Evolutionary conservation across 108 stramenopile genomes (phyloP).

Genomic region (Bacterosira constricta): DNA sequence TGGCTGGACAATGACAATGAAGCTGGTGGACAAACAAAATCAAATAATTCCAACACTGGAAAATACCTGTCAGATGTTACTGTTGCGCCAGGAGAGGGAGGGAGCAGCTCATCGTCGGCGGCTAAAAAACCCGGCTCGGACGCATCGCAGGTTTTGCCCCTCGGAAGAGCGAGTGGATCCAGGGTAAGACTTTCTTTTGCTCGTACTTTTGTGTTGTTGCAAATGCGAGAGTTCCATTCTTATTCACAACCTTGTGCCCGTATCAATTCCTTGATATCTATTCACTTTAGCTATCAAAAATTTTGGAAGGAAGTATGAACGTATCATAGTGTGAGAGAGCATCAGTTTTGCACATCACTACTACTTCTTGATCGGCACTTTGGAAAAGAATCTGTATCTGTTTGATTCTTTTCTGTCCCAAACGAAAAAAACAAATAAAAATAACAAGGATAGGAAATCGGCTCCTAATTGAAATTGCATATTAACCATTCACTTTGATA

Average conservation of each 20-base stretch:
- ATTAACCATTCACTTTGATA: not conserved
- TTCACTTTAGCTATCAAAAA: slow-evolving; percentile 15
- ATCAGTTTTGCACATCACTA: no score
- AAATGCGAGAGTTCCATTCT: not conserved
- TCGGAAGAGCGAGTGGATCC: slow-evolving; percentile 77
- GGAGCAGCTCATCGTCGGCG: not conserved
- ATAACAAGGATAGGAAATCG: not conserved
- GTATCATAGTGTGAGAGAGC: slow-evolving; percentile 9
- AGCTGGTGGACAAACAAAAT: not conserved
- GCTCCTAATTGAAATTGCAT: not conserved
- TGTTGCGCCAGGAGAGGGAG: not conserved
- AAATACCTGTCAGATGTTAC: slow-evolving; percentile 2
- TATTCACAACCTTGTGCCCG: not conserved
- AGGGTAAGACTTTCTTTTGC: slow-evolving; percentile 48
- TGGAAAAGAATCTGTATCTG: not conserved
- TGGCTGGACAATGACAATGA: not conserved
- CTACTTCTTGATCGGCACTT: no score
- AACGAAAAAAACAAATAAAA: not conserved
- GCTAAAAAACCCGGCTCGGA: not conserved
- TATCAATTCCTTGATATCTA: not conserved
- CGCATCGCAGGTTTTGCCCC: slow-evolving; percentile 49
- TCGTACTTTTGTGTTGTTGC: not conserved
- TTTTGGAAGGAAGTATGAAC: slow-evolving; percentile 51
- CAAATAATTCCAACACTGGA: slow-evolving; percentile 6
- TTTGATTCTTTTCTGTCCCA: not conserved